Conservation (phyloP, 2,329 filamentous ascomycete genomes). For the Clonostachys rhizophaga region DNA sequence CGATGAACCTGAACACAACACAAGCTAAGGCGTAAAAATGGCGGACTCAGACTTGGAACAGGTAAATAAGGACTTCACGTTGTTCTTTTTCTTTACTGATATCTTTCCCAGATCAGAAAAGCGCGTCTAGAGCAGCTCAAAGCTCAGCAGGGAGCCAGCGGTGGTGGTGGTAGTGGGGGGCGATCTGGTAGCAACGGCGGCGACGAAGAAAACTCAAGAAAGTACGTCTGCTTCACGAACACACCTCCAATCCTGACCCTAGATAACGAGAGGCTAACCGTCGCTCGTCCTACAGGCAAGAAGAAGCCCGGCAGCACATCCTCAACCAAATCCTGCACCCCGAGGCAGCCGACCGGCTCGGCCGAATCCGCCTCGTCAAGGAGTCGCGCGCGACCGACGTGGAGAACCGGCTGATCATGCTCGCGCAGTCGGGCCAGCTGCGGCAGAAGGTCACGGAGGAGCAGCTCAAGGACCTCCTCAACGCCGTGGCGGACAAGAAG, state of each 20-base stretch:
- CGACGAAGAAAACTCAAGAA: constrained; percentile 41
- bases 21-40: constrained; percentile 17
- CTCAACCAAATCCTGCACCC: constrained; percentile 92
- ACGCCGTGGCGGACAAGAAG: constrained; percentile 75
- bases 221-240: background rate
- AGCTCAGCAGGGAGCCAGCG: constrained; percentile 54
- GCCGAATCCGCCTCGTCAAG: constrained; percentile 93
- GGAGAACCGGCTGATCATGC: constrained; percentile 88
- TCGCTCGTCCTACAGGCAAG: constrained; percentile 28
- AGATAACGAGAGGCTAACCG: background rate
- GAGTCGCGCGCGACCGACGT: constrained; percentile 84
- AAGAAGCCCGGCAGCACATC: constrained; percentile 71
- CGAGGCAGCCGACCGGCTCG: constrained; percentile 86
- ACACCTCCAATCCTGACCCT: background rate
- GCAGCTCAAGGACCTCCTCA: constrained; percentile 88
- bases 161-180: constrained; percentile 30
- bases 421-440: constrained; percentile 84
- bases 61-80: constrained; percentile 11
- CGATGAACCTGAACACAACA: constrained; percentile 8
- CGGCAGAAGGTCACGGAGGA: constrained; percentile 83
- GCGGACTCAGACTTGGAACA: constrained; percentile 38
- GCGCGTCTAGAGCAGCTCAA: constrained; percentile 93
- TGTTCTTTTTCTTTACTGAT: background rate
- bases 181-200: constrained; percentile 19
- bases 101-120: constrained; percentile 68